These are phyloP conservation scores for Tympanopsis confertula DNA, from an alignment of 2,329 filamentous ascomycete species.

Conservation along the genomic window DNA sequence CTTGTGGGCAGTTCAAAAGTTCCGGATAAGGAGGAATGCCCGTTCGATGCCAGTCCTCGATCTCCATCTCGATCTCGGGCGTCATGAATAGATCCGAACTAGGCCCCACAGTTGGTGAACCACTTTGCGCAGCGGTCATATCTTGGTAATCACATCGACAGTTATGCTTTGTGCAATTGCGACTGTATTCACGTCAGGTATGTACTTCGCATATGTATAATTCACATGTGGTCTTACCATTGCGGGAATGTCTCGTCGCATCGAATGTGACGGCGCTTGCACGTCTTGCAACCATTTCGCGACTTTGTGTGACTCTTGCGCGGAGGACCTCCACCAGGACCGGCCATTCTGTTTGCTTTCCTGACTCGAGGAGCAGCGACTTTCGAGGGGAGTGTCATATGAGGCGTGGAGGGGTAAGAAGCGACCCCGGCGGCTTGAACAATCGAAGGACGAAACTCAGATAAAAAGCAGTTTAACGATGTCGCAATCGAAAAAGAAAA, in stretches of 20 bases:
- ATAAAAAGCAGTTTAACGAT: too few relatives aligned
- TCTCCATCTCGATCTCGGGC: conserved; percentile 45
- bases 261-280: conserved; percentile 59
- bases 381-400: too few relatives aligned
- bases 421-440: too few relatives aligned
- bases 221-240: conserved; percentile 33
- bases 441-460: too few relatives aligned
- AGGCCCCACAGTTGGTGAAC: background rate
- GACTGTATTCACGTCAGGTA: conserved; percentile 24
- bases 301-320: conserved; percentile 54
- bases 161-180: conserved; percentile 62
- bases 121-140: conserved; percentile 21
- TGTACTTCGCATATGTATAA: background rate
- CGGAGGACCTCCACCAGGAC: background rate
- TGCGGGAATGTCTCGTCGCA: conserved; percentile 62
- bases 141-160: conserved; percentile 64
- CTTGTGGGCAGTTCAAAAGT: conserved; percentile 40
- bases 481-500: too few relatives aligned
- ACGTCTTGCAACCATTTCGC: conserved; percentile 59
- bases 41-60: conserved; percentile 50
- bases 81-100: conserved; percentile 36
- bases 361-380: too few relatives aligned
- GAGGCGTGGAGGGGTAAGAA: too few relatives aligned
- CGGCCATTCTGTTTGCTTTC: conserved; percentile 1
- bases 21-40: conserved; percentile 51